Evolutionary conservation across 257 asterid species (phyloP).

Genomic region (Primulina huaijiensis): DNA sequence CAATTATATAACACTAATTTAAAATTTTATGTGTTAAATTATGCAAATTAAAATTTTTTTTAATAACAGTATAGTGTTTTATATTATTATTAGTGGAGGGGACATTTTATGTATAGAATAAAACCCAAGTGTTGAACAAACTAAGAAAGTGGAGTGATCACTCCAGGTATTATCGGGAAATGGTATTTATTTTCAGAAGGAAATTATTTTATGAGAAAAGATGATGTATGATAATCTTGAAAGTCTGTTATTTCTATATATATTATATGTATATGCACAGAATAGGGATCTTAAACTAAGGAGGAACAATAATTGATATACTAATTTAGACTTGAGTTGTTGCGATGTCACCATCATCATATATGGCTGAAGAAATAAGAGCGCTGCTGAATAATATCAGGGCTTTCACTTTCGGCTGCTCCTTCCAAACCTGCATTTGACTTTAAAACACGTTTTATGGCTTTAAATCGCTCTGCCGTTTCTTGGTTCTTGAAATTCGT

Average conservation of each 20-base stretch:
- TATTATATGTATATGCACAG: not conserved
- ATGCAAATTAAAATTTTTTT: too few species aligned
- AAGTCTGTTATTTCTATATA: too few species aligned
- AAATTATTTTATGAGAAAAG: too few species aligned
- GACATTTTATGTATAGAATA: too few species aligned
- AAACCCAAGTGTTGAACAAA: not conserved
- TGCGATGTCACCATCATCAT: constrained; percentile 30
- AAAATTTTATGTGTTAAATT: too few species aligned
- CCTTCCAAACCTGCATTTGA: not conserved
- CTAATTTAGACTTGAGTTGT: constrained; percentile 28
- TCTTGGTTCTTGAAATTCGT: not conserved
- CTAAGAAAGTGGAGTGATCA: not conserved
- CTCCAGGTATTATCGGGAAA: too few species aligned
- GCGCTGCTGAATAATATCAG: constrained; percentile 18
- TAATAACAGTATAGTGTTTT: too few species aligned
- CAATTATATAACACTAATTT: too few species aligned
- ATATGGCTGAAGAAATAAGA: constrained; percentile 16
- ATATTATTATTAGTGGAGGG: too few species aligned
- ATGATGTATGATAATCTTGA: not conserved
- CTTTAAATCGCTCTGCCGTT: not conserved
- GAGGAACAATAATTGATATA: constrained; percentile 1
- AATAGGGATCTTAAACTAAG: not conserved
- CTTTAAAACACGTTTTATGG: not conserved
- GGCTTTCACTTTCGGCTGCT: constrained; percentile 33
- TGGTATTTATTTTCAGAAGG: not conserved